A percentile compares a stretch with the other conserved stretches of the same genome.
Conservation (phyloP, 768 basidiomycete species). For the Cubamyces sp. region DNA sequence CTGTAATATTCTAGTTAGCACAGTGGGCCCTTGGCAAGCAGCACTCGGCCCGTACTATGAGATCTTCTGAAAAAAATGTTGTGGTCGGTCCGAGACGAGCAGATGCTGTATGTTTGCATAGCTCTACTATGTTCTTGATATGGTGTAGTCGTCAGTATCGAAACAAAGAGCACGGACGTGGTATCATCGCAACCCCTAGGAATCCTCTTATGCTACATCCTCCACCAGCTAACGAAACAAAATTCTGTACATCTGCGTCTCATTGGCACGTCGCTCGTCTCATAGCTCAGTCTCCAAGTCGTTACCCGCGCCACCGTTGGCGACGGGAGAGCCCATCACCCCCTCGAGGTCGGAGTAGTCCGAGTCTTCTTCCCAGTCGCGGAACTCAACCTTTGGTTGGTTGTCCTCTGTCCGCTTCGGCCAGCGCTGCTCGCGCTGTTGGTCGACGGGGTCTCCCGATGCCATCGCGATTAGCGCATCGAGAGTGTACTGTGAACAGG, state of each 20-base stretch:
- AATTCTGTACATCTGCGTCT: neutral
- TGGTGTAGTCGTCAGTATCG: neutral
- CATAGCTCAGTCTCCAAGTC: neutral
- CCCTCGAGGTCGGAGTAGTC: constrained; percentile 52
- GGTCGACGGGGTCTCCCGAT: constrained; percentile 69
- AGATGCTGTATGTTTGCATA: too few species aligned
- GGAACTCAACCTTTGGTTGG: constrained; percentile 56
- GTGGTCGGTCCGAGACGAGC: too few species aligned
- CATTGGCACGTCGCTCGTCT: neutral
- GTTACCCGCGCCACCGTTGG: neutral
- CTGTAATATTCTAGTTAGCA: too few species aligned
- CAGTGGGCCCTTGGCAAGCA: too few species aligned
- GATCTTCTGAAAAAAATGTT: too few species aligned
- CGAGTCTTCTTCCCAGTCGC: constrained; percentile 60
- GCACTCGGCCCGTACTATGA: too few species aligned
- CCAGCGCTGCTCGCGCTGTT: constrained; percentile 81
- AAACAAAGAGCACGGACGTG: neutral
- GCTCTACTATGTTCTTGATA: too few species aligned
- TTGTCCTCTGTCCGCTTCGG: constrained; percentile 53
- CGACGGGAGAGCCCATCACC: constrained; percentile 23
- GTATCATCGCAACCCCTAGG: neutral
- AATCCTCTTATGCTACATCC: neutral
- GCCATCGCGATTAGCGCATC: constrained; percentile 72
- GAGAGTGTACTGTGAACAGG: constrained; percentile 63
- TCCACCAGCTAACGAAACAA: too few species aligned